Percentiles rank a stretch among this genome's conserved stretches.
Conservation (phyloP, 805 yeast species). For the Yarrowia sp. region DNA sequence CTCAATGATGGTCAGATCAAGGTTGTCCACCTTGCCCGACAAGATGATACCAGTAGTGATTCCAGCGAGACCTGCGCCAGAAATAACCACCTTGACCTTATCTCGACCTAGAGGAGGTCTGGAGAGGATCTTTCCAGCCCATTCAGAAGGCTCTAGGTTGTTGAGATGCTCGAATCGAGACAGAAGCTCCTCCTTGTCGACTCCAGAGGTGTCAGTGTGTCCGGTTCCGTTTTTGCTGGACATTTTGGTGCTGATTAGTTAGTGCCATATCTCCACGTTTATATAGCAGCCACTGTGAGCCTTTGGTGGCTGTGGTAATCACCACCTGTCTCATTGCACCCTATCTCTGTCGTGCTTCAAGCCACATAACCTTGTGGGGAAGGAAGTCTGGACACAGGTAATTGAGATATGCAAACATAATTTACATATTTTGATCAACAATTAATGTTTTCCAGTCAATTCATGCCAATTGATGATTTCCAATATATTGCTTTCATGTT, state of each 20-base stretch:
- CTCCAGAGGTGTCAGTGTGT: conserved; percentile 17
- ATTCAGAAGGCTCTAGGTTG: conserved; percentile 16
- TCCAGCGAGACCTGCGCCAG: conserved; percentile 26
- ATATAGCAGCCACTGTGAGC: background rate
- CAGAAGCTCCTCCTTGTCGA: conserved; percentile 17
- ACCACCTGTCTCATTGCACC: background rate
- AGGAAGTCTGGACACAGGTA: no score
- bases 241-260: background rate
- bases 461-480: no score
- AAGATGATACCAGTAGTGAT: conserved; percentile 23
- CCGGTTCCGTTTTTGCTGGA: conserved; percentile 8
- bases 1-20: conserved; percentile 29
- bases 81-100: conserved; percentile 1
- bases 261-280: background rate
- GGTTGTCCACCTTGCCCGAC: conserved; percentile 8
- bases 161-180: background rate
- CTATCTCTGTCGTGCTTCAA: conserved; percentile 7
- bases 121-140: conserved; percentile 1
- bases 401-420: no score
- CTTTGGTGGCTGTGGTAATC: background rate
- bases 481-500: no score
- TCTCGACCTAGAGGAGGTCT: conserved; percentile 13
- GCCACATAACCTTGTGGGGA: conserved; percentile 3
- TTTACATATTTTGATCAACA: no score
- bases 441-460: no score